phyloP scores from a whole-genome alignment of 208 protist species.

The Acanthamoeba castellanii region DNA sequence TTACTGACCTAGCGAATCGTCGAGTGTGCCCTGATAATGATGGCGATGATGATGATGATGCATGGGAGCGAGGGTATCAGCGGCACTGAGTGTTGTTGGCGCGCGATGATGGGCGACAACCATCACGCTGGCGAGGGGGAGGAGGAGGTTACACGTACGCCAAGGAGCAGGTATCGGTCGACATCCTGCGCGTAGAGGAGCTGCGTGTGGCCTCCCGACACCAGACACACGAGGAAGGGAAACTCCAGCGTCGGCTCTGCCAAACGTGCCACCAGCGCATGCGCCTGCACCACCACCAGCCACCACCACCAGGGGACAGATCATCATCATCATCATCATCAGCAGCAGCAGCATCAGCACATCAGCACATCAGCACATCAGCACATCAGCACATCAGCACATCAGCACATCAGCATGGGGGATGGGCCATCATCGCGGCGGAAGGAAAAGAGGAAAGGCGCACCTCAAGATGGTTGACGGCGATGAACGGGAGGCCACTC shows the following conservation, averaged over 20 bases:
- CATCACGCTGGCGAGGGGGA: conserved; percentile 2
- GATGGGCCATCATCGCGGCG: no score
- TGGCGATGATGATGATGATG: not conserved
- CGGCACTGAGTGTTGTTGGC: no score
- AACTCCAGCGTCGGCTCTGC: not conserved
- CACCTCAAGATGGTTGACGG: conserved; percentile 28
- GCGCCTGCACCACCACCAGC: not conserved
- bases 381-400: no score
- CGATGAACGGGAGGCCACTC: not conserved
- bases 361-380: no score
- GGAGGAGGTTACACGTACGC: not conserved
- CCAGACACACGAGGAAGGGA: not conserved
- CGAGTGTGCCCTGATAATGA: not conserved
- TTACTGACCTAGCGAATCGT: not conserved
- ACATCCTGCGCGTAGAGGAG: not conserved
- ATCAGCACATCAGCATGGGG: no score
- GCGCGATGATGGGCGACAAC: no score
- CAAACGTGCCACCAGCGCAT: conserved; percentile 14
- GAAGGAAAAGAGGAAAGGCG: no score
- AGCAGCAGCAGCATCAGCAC: no score
- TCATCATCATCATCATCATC: not conserved
- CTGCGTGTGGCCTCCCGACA: conserved; percentile 18
- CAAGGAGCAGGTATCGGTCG: not conserved
- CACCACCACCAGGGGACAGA: not conserved
- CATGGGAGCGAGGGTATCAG: no score